Evolutionary conservation across 345 rosid genomes (phyloP), one percentile per base, ranked within the genome.

Genomic region (Murraya koenigii): DNA sequence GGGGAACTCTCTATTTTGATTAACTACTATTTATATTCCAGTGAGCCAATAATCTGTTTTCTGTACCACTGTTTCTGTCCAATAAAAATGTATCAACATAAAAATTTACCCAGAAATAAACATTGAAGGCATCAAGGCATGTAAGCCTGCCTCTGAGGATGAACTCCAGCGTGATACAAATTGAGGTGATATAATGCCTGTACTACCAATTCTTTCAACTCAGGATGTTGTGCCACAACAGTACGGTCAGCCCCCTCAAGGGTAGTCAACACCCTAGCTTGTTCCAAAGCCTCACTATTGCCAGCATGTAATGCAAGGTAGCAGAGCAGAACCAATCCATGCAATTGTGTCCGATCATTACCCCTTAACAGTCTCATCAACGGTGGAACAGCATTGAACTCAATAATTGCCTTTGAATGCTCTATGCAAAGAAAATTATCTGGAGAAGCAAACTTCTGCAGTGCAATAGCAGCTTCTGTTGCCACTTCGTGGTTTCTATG

Each of bases 351-450:
- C 79, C 69, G 83, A 70, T 93, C 99, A 59, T 77, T 81, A 55
- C 82, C 83, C 80, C 93, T 87, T 61, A 93, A 84, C 69, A 95
- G 80, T 73, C 80, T 92, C 91, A 95, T 88, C 83, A 93, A 77
- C 19, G 84, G 73, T 3, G 85, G 87, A 22, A 93, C 82, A 7
- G 88, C 92, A 19, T 82, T 78, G 76, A 79, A 85, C 79, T 88
- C 93, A n/a, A 91, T 86, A 72, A 95, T 88, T 39, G 93, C 80
- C 85, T 86, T 92, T 0, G 97, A 86, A 82, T 95, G 99, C 69
- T 87, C 89, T 23, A 32, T 63, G 28, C 84, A 66, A 7, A 90
- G 91, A 68, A 86, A 95, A 77, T 95, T 95, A 26, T 87, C 92
- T 0, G 85, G 90, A 58, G 81, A 84, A 7, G 88, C 87, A 59